phyloP scores from a whole-genome alignment of 768 basidiomycete genomes.

The Sistotremastrum suecicum region DNA sequence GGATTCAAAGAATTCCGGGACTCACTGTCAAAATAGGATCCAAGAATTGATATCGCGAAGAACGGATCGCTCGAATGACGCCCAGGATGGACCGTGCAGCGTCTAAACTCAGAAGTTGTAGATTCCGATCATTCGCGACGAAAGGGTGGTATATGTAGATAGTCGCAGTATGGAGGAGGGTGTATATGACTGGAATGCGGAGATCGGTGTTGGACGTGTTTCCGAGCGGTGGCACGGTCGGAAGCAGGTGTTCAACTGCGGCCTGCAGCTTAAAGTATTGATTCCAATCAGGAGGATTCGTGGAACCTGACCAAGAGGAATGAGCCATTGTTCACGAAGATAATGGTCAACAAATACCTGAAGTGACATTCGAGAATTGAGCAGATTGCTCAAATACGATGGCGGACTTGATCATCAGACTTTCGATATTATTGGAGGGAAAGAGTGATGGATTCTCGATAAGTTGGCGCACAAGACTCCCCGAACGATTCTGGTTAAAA shows the following conservation, averaged over 20 bases:
- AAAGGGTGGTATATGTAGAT: constrained; percentile 53
- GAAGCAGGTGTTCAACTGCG: constrained; percentile 45
- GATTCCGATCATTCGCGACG: constrained; percentile 40
- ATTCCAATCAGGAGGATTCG: constrained; percentile 31
- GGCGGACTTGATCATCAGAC: no score
- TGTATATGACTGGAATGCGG: constrained; percentile 44
- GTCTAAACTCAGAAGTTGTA: constrained; percentile 52
- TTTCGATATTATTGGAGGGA: no score
- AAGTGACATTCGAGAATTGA: no score
- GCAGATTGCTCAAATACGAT: no score
- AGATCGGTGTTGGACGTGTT: constrained; percentile 44
- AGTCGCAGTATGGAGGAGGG: constrained; percentile 49
- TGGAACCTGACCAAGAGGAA: constrained; percentile 14
- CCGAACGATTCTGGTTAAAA: neutral
- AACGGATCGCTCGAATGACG: constrained; percentile 47
- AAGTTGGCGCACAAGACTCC: neutral
- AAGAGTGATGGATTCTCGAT: neutral
- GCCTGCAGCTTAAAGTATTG: constrained; percentile 43
- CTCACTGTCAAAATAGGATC: constrained; percentile 37
- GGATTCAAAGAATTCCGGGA: no score
- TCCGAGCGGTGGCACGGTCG: constrained; percentile 46
- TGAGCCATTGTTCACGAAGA: constrained; percentile 2
- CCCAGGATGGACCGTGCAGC: constrained; percentile 48
- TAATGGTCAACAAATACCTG: neutral
- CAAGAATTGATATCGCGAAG: constrained; percentile 54